Conservation (phyloP, 2,329 filamentous ascomycete species). For the Penicillium thymicola region DNA sequence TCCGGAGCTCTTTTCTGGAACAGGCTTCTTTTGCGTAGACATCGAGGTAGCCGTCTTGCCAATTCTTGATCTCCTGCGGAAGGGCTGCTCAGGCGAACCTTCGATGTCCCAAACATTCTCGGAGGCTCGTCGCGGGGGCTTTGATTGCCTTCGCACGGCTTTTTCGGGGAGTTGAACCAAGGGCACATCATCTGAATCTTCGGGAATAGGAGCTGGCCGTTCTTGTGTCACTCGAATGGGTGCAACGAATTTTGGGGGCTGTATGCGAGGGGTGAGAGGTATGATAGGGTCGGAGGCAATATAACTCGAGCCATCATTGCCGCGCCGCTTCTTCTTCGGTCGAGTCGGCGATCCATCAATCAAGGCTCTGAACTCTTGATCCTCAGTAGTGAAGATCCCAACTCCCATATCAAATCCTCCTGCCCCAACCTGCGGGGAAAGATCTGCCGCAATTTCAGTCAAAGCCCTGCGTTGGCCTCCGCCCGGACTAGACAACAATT, state of each 20-base stretch:
- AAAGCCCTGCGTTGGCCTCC: constrained; percentile 37
- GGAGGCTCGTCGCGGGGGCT: constrained; percentile 19
- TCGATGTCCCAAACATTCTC: constrained; percentile 39
- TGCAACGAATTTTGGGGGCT: constrained; percentile 17
- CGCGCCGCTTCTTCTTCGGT: constrained; percentile 38
- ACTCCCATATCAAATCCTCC: constrained; percentile 35
- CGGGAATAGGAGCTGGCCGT: constrained; percentile 10
- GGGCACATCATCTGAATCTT: constrained; percentile 15
- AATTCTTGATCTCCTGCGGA: constrained; percentile 18
- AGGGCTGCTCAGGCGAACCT: constrained; percentile 30
- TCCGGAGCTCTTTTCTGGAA: constrained; percentile 3
- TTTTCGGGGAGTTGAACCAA: constrained; percentile 13
- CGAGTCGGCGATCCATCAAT: constrained; percentile 33
- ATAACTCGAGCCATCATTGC: constrained; percentile 31
- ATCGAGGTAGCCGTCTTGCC: constrained; percentile 7
- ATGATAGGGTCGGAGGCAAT: constrained; percentile 30
- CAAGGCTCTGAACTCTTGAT: constrained; percentile 38
- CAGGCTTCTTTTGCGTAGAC: constrained; percentile 2
- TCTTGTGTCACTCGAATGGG: constrained; percentile 11
- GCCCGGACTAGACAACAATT: constrained; percentile 40
- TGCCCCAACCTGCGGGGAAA: constrained; percentile 37
- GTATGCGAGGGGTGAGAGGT: constrained; percentile 26
- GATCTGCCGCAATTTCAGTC: constrained; percentile 43
- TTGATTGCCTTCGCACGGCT: constrained; percentile 22
- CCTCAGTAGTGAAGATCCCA: constrained; percentile 40